These are phyloP conservation scores for Aspergillus carbonarius DNA, from an alignment of 2,329 filamentous ascomycete species.

Conservation along the genomic window DNA sequence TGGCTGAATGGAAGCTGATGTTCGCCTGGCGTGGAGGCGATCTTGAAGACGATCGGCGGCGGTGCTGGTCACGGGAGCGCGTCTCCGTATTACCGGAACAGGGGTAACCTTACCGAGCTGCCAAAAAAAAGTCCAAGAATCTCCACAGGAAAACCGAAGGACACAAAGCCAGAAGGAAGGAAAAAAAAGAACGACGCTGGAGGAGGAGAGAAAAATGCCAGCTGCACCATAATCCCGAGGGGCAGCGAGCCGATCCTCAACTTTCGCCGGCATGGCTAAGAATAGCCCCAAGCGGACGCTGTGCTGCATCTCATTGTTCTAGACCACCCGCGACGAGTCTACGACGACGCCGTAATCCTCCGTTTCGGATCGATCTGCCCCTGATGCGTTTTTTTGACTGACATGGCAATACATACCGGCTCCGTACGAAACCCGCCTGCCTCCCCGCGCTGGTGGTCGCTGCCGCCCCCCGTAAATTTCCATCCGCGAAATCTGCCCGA, in stretches of 20 bases:
- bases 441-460: slow-evolving; percentile 5
- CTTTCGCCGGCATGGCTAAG: not conserved
- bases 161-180: not conserved
- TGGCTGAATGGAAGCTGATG: slow-evolving; percentile 9
- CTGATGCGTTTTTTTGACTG: too few relatives aligned
- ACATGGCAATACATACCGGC: too few relatives aligned
- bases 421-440: too few relatives aligned
- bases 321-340: not conserved
- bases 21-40: slow-evolving; percentile 1
- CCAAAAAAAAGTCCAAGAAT: not conserved
- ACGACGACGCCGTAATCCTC: not conserved
- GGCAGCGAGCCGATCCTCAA: not conserved
- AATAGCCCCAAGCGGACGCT: slow-evolving; percentile 4
- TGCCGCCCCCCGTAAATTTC: slow-evolving; percentile 28
- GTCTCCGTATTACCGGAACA: slow-evolving; percentile 5
- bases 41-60: slow-evolving; percentile 5
- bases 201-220: not conserved
- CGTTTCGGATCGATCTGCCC: not conserved
- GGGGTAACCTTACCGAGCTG: not conserved
- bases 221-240: not conserved
- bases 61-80: slow-evolving; percentile 15
- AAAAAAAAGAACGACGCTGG: not conserved
- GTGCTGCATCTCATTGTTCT: slow-evolving; percentile 2
- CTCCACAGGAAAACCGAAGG: not conserved
- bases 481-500: not conserved